Evolutionary conservation across 352 stramenopile genomes (phyloP), one percentile per base, ranked within the genome.

Genomic region (Phytophthora vignae): DNA sequence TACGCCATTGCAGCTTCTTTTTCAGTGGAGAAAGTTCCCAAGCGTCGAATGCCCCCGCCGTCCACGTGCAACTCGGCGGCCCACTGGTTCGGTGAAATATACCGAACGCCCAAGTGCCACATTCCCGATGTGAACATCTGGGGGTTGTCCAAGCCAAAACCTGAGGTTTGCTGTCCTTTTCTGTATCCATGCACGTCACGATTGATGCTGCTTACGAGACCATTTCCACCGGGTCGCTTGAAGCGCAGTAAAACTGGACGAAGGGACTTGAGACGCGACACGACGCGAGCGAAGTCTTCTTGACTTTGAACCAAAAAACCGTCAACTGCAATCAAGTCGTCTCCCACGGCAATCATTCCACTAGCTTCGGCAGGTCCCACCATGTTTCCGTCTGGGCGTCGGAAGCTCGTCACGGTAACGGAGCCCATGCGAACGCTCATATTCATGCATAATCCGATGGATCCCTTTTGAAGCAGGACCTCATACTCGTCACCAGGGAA

Each of bases 371-470:
- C 90, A 17, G 90, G 90, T 29, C 90, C 90, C 31, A 96, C 88
- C 64, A 95, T 80, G 21, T 77, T 76, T 12, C 78, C 69, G n/a
- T 92, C 84, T 3, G 90, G 90, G 4, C 89, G 87, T 5, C 90
- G 85, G 61, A 96, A 96, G 46, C 90, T 93, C 27, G 89, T 94
- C 27, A 96, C 88, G 0, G 82, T 90, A 46, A 96, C 88, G 8
- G 86, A 93, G 10, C 88, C 88, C 61, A 87, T 72, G 12, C 90
- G 85, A 61, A 96, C 87, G 63, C 88, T 95, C 90, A 96, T 96
- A 72, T 96, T 96, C 90, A 96, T 96, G 68, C 90, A 96, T 31
- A 96, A 76, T 2, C 90, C 90, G 49, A 95, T 92, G 11, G 83
- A 92, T 56, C 90, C 90, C 66, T 96, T 96, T 73, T 95, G 87